A percentile compares a stretch with the other conserved stretches of the same genome.
phyloP scores from a whole-genome alignment of 1,284 basidiomycete species.

The Pterula multifida region DNA sequence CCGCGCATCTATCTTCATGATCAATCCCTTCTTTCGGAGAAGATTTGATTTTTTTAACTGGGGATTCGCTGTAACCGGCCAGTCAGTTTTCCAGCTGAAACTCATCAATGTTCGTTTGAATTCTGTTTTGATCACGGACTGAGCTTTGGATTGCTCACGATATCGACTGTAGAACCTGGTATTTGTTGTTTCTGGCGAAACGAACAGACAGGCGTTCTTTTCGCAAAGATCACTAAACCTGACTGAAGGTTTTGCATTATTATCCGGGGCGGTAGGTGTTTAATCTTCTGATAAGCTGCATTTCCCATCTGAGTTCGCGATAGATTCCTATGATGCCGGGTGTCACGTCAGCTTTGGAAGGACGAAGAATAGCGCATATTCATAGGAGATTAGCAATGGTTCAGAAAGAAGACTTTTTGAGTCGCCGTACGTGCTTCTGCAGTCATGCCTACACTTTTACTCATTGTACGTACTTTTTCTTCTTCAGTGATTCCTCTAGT shows the following conservation, averaged over 20 bases:
- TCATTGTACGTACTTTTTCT: slow-evolving; percentile 4
- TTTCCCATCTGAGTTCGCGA: slow-evolving; percentile 5
- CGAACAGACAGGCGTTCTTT: slow-evolving; percentile 56
- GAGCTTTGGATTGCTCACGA: slow-evolving; percentile 11
- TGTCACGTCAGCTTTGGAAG: slow-evolving; percentile 56
- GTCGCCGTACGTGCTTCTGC: slow-evolving; percentile 33
- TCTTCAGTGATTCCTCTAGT: slow-evolving; percentile 46
- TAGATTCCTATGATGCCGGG: slow-evolving; percentile 65
- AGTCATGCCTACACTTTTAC: slow-evolving; percentile 9
- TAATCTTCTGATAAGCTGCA: slow-evolving; percentile 6
- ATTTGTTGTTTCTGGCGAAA: slow-evolving; percentile 60
- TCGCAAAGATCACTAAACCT: slow-evolving; percentile 55
- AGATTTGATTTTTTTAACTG: slow-evolving; percentile 61
- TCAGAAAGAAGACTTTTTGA: slow-evolving; percentile 47
- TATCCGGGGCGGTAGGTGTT: slow-evolving; percentile 58
- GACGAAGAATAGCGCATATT: slow-evolving; percentile 45
- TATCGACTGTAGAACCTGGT: slow-evolving; percentile 40
- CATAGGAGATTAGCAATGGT: slow-evolving; percentile 53
- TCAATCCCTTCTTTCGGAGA: slow-evolving; percentile 48
- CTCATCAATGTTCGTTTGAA: slow-evolving; percentile 34
- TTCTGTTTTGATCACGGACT: slow-evolving; percentile 9
- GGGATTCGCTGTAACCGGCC: slow-evolving; percentile 53
- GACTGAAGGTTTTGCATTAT: slow-evolving; percentile 62
- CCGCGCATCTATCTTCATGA: slow-evolving; percentile 39
- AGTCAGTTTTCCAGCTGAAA: slow-evolving; percentile 53